A percentile compares a stretch with the other conserved stretches of the same genome.
These are phyloP conservation scores for Mucor plumbeus DNA, from an alignment of 371 early-diverging fungal genomes.

Conservation along the genomic window DNA sequence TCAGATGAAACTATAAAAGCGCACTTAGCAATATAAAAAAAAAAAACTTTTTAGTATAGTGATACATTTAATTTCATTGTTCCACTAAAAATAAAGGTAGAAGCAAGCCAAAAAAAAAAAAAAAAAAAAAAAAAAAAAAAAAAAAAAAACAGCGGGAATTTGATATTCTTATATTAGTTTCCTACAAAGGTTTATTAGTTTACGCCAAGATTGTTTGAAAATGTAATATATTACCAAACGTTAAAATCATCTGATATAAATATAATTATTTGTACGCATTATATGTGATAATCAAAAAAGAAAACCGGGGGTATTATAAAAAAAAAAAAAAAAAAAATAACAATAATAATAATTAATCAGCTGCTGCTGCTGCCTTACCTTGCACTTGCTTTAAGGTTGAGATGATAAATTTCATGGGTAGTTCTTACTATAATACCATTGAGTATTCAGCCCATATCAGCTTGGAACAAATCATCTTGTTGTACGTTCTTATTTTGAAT, in stretches of 20 bases:
- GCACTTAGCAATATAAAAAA: background rate
- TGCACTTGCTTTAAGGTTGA: background rate
- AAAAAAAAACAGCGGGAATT: conserved; percentile 3
- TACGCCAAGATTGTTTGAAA: background rate
- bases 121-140: background rate
- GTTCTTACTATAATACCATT: background rate
- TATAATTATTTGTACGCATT: background rate
- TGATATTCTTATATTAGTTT: background rate
- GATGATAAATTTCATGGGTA: background rate
- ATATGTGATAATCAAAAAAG: background rate
- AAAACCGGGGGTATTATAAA: background rate
- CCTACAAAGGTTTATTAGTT: background rate
- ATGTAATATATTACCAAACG: background rate
- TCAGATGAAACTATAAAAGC: conserved; percentile 5
- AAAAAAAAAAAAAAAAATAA: background rate
- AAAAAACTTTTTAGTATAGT: background rate
- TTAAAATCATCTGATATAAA: background rate
- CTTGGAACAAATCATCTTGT: background rate
- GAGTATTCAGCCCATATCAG: conserved; percentile 1
- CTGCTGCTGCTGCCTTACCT: background rate
- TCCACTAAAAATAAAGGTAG: background rate
- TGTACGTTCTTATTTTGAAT: background rate
- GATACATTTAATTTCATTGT: conserved; percentile 8
- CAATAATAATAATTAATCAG: background rate
- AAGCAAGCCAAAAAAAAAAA: background rate